These are phyloP conservation scores for Microbotryum intermedium DNA, from an alignment of 1,284 basidiomycete genomes.

Conservation along the genomic window DNA sequence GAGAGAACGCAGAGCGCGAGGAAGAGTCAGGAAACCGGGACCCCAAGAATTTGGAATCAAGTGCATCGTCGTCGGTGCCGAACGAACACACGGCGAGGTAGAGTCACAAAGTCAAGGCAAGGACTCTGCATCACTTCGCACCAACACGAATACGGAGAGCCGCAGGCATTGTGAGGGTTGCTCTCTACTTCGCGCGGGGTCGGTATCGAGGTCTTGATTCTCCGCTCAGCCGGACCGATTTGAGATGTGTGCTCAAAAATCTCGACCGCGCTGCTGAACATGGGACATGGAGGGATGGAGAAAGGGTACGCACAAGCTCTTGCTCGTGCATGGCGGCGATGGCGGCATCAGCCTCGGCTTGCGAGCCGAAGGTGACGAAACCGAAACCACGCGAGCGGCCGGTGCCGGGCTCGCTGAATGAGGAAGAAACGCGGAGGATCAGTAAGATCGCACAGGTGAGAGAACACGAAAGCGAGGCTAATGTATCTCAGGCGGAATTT, in stretches of 20 bases:
- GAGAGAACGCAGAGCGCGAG: background rate
- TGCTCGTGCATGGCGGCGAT: constrained; percentile 32
- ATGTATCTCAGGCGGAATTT: too few species aligned
- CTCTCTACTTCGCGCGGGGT: background rate
- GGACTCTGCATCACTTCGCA: background rate
- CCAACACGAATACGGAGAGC: background rate
- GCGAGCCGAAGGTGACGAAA: constrained; percentile 30
- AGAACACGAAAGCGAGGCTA: background rate
- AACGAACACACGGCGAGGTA: too few species aligned
- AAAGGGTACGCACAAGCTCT: constrained; percentile 29
- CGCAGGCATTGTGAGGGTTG: background rate
- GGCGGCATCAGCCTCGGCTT: constrained; percentile 24
- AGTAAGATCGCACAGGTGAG: background rate
- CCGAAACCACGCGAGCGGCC: constrained; percentile 32
- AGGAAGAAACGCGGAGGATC: background rate
- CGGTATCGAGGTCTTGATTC: background rate
- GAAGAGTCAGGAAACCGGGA: background rate
- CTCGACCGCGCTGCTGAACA: background rate
- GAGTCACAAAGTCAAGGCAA: background rate
- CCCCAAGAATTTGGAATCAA: too few species aligned
- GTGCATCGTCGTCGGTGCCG: too few species aligned
- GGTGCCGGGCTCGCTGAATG: constrained; percentile 26
- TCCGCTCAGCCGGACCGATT: background rate
- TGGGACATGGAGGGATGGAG: background rate
- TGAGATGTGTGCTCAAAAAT: background rate